phyloP scores from a whole-genome alignment of 352 stramenopile species.

The Phytophthora constricta region DNA sequence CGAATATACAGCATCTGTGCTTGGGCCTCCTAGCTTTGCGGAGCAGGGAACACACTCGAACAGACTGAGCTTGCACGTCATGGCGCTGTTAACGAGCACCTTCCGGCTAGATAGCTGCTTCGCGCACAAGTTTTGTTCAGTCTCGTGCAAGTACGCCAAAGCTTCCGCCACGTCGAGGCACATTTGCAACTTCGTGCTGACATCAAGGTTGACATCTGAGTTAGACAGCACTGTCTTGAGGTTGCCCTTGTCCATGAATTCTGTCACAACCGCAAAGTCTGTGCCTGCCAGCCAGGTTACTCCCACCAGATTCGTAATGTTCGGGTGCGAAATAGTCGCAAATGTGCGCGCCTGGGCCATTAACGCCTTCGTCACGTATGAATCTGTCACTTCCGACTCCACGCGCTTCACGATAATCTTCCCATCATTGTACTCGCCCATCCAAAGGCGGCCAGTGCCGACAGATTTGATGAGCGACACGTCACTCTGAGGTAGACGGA shows the following conservation, averaged over 20 bases:
- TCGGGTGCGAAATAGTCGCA: slow-evolving; percentile 61
- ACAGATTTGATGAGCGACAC: slow-evolving; percentile 61
- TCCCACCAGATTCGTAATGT: slow-evolving; percentile 69
- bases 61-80: slow-evolving; percentile 66
- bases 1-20: slow-evolving; percentile 15
- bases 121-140: slow-evolving; percentile 52
- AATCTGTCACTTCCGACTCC: slow-evolving; percentile 68
- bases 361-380: slow-evolving; percentile 63
- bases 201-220: slow-evolving; percentile 56
- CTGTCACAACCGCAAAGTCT: slow-evolving; percentile 77
- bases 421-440: slow-evolving; percentile 57
- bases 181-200: slow-evolving; percentile 65
- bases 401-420: slow-evolving; percentile 81
- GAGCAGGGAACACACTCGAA: slow-evolving; percentile 59
- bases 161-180: slow-evolving; percentile 70
- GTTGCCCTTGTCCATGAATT: slow-evolving; percentile 82
- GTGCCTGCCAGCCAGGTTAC: slow-evolving; percentile 77
- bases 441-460: slow-evolving; percentile 57
- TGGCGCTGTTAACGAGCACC: slow-evolving; percentile 56
- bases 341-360: slow-evolving; percentile 63
- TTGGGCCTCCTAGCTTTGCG: slow-evolving; percentile 37
- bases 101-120: slow-evolving; percentile 62
- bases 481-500: slow-evolving; percentile 62
- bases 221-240: slow-evolving; percentile 66
- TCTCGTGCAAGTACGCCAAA: slow-evolving; percentile 68